Evolutionary conservation across 169 alveolate species (phyloP), one percentile per base, ranked within the genome.

Genomic region (Eimeria maxima): DNA sequence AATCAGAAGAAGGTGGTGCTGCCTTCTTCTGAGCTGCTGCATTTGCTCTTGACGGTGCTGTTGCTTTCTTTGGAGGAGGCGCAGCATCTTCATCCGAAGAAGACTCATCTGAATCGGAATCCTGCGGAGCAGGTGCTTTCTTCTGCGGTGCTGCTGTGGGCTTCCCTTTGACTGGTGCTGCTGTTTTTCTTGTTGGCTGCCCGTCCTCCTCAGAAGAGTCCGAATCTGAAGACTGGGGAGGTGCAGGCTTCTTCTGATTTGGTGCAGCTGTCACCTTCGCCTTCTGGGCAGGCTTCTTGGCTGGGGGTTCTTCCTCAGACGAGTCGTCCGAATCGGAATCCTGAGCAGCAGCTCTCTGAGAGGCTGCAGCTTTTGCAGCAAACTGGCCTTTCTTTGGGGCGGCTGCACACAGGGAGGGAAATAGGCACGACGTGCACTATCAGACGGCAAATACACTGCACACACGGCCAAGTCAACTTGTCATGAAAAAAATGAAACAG

Each of bases 321-420:
- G 93, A 86, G 38, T 86, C 93, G 45, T 86, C 93, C 11, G 93
- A 86, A n/a, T 86, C 93, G 10, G 93, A 86, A n/a, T 60, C 80
- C 38, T 86, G 81, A 33, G 63, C 81, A 8, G 80, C 81, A 27
- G 76, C 63, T 47, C 63, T 86, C 80, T 55, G 76, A 13, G 44
- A 65, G 14, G 80, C 55, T 0, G 63, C 78, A 44, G 33, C 50
- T 13, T 47, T 63, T 6, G 57, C 44, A 22, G 80, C 67, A 29
- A 38, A 29, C 20, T 63, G 73, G 22, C 45, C 86, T 50, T 42
- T 47, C 86, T 69, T 89, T 29, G 74, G 74, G 27, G 55, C 55
- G 42, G 83, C 95, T 89, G 95, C 95, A 89, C 16, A 50, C 22
- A 53, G 8, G 16, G 4, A 29, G 27, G 20, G 13, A 11, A 71